Evolutionary conservation across 2,329 filamentous ascomycete species (phyloP), one percentile per base, ranked within the genome.

Genomic region (Colletotrichum phormii): DNA sequence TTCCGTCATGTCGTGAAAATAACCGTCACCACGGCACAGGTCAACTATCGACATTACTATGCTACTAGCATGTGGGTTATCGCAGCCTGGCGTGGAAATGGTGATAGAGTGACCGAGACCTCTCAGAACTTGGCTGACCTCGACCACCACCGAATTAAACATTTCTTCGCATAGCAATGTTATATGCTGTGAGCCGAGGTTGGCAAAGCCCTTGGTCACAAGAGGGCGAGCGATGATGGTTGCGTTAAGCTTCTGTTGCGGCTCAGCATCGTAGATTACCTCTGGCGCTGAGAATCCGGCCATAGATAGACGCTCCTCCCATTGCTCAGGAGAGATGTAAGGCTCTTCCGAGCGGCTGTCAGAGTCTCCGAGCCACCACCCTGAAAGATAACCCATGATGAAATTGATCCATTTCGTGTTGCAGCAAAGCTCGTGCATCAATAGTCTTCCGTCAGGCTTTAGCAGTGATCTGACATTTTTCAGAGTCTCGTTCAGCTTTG

Each of bases 321-420:
- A 74, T 5, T 61, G 24, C 0, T 42, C 11, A 0, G 62, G 55
- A 2, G 53, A 63, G 6, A 81, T 67, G n/a, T 75, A 79, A 3
- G 81, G 80, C 61, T 77, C 76, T 1, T 76, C 67, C 1, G 57
- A 4, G 3, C 81, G 77, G 3, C 66, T 73, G 15, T 82, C 79
- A 1, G 76, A 74, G 5, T 68, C 73, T 2, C 81, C 81, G 5
- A 72, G 69, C 69, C 69, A 72, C 69, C 69, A 72, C 3, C 78
- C 79, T 0, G 78, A 71, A 4, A 81, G 73, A 0, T 76, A 66
- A 0, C 81, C 81, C 22, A 80, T 75, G 35, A 81, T 76, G 67
- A 76, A 79, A 59, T 80, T 81, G 33, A 78, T 75, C 66, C 77
- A 79, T 22, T 78, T 77, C 7, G 73, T 60, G 7, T 74, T 42